Percentiles rank a stretch among this genome's conserved stretches.
Conservation (phyloP, 257 asterid species). For the Thymus mandschuricus region DNA sequence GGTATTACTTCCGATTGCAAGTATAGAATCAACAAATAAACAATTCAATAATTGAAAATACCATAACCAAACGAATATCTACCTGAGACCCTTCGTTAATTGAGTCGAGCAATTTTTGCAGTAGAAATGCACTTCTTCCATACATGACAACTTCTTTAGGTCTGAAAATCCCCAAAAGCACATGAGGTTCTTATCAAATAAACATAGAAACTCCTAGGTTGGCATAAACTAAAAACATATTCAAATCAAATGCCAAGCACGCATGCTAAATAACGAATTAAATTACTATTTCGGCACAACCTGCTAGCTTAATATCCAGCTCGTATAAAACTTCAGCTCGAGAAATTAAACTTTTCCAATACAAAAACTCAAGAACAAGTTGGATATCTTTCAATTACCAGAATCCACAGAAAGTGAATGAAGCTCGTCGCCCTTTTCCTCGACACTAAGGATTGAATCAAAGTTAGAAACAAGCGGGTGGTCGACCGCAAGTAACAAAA, state of each 20-base stretch:
- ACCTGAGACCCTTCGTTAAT: slow-evolving; percentile 78
- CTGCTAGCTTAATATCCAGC: slow-evolving; percentile 5
- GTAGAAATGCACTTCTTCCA: slow-evolving; percentile 78
- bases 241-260: slow-evolving; percentile 5
- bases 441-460: slow-evolving; percentile 38
- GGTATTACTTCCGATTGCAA: not conserved
- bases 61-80: slow-evolving; percentile 30
- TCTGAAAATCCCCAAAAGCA: slow-evolving; percentile 45
- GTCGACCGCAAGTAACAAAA: slow-evolving; percentile 78
- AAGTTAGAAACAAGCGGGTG: slow-evolving; percentile 79
- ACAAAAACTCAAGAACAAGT: slow-evolving; percentile 16
- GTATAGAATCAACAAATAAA: not conserved
- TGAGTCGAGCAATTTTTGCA: slow-evolving; percentile 79
- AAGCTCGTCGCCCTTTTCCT: slow-evolving; percentile 34
- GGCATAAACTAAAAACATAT: not conserved
- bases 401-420: slow-evolving; percentile 52
- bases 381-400: slow-evolving; percentile 46
- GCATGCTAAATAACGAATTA: not conserved
- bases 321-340: not conserved
- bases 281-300: not conserved
- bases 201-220: not conserved
- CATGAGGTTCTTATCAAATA: slow-evolving; percentile 2
- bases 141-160: slow-evolving; percentile 59
- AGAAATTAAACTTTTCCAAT: not conserved
- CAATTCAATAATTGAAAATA: not conserved